Conservation (phyloP, 2,329 filamentous ascomycete genomes). For the Rhexocercosporidium sp. region DNA sequence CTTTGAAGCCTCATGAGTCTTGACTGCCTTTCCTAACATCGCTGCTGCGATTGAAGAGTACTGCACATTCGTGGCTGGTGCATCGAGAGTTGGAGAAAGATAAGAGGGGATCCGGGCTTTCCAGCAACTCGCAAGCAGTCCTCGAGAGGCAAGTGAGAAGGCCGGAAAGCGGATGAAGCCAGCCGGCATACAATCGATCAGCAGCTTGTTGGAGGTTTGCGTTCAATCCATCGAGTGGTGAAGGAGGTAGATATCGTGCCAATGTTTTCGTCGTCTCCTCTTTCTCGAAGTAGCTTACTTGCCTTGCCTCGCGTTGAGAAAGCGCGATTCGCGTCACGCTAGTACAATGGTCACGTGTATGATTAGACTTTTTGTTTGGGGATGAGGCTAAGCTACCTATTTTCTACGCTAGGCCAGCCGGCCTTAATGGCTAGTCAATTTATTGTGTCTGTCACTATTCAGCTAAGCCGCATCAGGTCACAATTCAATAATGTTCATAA, state of each 20-base stretch:
- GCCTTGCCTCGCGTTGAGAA: slow-evolving; percentile 11
- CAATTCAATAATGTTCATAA: neutral
- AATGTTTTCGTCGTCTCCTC: slow-evolving; percentile 8
- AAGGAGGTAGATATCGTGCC: neutral
- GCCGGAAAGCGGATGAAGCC: slow-evolving; percentile 34
- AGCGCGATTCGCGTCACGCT: slow-evolving; percentile 17
- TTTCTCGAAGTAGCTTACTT: slow-evolving; percentile 2
- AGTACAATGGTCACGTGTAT: slow-evolving; percentile 6
- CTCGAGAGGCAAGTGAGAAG: slow-evolving; percentile 35
- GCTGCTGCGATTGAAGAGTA: slow-evolving; percentile 42
- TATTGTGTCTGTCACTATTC: neutral
- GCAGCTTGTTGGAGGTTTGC: slow-evolving; percentile 21
- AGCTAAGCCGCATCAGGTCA: neutral
- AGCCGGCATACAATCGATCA: slow-evolving; percentile 42
- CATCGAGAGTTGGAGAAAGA: slow-evolving; percentile 29
- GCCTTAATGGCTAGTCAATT: neutral
- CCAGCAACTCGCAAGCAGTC: slow-evolving; percentile 38
- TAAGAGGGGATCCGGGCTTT: slow-evolving; percentile 30
- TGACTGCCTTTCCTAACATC: slow-evolving; percentile 43
- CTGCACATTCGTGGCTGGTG: slow-evolving; percentile 17
- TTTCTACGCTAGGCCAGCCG: neutral
- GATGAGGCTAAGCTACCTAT: neutral
- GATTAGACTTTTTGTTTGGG: neutral
- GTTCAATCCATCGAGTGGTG: slow-evolving; percentile 25
- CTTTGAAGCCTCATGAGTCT: slow-evolving; percentile 29